Percentiles rank a stretch among this genome's conserved stretches.
Evolutionary conservation across 768 basidiomycete species (phyloP).

Genomic region (Russula compacta): DNA sequence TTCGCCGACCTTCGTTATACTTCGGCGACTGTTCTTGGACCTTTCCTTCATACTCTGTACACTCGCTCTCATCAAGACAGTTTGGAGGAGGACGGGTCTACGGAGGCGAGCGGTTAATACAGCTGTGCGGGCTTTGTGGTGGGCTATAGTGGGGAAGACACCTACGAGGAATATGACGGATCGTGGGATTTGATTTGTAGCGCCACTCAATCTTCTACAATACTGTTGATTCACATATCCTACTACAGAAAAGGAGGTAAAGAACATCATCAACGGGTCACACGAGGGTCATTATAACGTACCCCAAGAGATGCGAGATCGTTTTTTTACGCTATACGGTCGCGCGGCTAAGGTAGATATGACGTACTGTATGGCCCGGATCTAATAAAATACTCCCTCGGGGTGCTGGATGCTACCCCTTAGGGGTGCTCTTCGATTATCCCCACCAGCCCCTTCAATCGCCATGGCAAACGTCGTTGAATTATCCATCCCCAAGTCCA

Average conservation of each 20-base stretch:
- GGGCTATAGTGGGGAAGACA: constrained; percentile 53
- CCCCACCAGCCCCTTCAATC: not conserved
- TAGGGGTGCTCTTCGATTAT: not conserved
- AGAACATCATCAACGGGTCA: no score
- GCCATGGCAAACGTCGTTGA: constrained; percentile 21
- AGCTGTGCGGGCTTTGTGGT: constrained; percentile 62
- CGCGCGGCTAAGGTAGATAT: not conserved
- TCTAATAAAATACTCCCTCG: no score
- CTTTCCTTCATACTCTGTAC: constrained; percentile 63
- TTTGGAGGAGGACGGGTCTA: constrained; percentile 63
- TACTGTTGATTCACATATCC: not conserved
- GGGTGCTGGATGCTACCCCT: not conserved
- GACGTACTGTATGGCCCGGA: not conserved
- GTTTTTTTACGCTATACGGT: no score
- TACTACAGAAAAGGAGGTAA: not conserved
- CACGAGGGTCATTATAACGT: not conserved
- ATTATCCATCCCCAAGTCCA: constrained; percentile 24
- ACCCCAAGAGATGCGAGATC: not conserved
- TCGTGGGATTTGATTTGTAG: constrained; percentile 31
- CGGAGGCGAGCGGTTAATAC: constrained; percentile 58
- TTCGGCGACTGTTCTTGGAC: constrained; percentile 71
- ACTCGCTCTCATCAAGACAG: constrained; percentile 43
- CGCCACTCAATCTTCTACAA: no score
- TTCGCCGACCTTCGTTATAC: constrained; percentile 56
- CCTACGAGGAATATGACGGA: constrained; percentile 40